Evolutionary conservation across 2,329 filamentous ascomycete species (phyloP), one percentile per base, ranked within the genome.

Genomic region (Colletotrichum coccodes): DNA sequence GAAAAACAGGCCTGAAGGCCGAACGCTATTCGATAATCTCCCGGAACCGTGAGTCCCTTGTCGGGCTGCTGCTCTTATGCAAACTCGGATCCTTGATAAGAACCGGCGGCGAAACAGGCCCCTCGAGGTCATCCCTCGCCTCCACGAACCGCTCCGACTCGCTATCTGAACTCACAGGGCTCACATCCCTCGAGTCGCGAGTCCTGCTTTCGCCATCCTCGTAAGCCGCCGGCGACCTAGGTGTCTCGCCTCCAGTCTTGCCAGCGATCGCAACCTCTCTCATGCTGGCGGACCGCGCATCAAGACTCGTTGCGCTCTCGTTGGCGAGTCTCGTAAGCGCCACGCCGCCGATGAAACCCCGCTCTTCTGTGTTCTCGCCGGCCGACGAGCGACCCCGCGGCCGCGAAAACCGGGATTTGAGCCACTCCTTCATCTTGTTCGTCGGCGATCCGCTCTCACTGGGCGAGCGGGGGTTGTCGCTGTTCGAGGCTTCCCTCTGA

Each of bases 1-100:
- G n/a, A n/a, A n/a, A n/a, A n/a, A n/a, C n/a, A n/a, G n/a, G n/a
- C n/a, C n/a, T n/a, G n/a, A n/a, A n/a, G n/a, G n/a, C n/a, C 11
- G 0, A 14, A 8, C 32, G n/a, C 44, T 70, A 71, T n/a, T 79
- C 75, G 63, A 90, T 83, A 70, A 87, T 85, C 78, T 91, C 89
- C 54, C 81, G 81, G 72, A 91, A 91, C 72, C 82, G 86, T 44
- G 89, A 89, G 70, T 87, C 87, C 60, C 89, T 80, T 5, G 79
- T 84, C 0, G 88, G 87, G 75, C 87, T 90, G 59, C 81, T 82
- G 53, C 83, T 83, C 54, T 81, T 79, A n/a, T 78, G 76, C 23
- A 71, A 71, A 0, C 73, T 74, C 18, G 75, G 72, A 14, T 81
- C 80, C 38, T 72, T 74, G 8, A 84, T 76, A 2, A 74, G 77